These are phyloP conservation scores for Warburgia ugandensis DNA, from an alignment of 164 flowering plant genomes.

Conservation along the genomic window DNA sequence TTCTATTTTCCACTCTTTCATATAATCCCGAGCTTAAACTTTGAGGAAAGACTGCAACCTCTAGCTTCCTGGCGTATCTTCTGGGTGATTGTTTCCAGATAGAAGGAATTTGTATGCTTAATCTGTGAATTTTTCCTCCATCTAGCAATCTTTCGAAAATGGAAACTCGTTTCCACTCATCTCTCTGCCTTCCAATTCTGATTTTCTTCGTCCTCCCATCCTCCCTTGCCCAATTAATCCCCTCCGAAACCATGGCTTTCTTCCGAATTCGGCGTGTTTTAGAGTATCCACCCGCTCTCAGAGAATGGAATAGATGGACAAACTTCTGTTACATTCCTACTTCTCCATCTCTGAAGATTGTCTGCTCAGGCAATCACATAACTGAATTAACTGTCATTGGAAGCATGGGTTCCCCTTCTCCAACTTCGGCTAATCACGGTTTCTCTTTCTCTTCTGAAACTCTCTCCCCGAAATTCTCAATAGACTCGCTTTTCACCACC, in stretches of 20 bases:
- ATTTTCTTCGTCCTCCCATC: conserved; percentile 8
- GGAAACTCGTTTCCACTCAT: not conserved
- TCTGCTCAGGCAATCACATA: conserved; percentile 45
- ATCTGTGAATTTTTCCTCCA: too few species aligned
- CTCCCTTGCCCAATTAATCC: conserved; percentile 32
- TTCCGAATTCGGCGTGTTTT: conserved; percentile 48
- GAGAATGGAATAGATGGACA: conserved; percentile 60
- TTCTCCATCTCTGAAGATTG: conserved; percentile 41
- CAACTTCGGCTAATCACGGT: conserved; percentile 7
- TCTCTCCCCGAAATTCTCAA: conserved; percentile 46
- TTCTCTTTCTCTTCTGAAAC: conserved; percentile 22
- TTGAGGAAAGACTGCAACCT: too few species aligned
- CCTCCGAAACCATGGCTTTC: conserved; percentile 39
- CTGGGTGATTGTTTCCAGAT: too few species aligned
- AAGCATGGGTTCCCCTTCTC: conserved; percentile 36
- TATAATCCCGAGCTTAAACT: too few species aligned
- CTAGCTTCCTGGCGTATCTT: too few species aligned
- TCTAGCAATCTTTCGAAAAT: not conserved
- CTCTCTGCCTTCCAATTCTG: not conserved
- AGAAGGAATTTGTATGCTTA: too few species aligned
- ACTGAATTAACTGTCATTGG: conserved; percentile 48
- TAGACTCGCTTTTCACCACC: conserved; percentile 60
- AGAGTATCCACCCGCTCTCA: conserved; percentile 57
- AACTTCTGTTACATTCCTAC: conserved; percentile 57
- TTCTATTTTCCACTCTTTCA: too few species aligned